Percentiles rank a stretch among this genome's conserved stretches.
Conservation (phyloP, 148 eudicot species). For the Suaeda aralocaspica region DNA sequence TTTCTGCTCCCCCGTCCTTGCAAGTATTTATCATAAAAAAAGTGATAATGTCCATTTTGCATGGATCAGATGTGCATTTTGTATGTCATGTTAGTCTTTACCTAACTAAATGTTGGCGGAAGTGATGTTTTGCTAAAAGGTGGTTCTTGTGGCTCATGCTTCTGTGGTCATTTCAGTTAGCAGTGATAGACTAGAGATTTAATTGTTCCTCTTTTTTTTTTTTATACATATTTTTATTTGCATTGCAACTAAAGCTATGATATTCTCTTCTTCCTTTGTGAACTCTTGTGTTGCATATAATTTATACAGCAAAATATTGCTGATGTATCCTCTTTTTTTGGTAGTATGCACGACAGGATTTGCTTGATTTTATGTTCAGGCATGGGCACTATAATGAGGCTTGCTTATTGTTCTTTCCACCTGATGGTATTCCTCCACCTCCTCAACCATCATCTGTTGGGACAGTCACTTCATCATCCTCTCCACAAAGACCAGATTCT, state of each 20-base stretch:
- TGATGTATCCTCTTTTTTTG: constrained; percentile 20
- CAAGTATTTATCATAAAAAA: too few relatives aligned
- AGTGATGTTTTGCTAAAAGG: background rate
- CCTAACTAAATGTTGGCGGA: background rate
- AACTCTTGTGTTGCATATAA: background rate
- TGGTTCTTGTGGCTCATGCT: background rate
- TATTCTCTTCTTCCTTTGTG: background rate
- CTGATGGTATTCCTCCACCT: constrained; percentile 61
- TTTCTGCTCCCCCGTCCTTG: too few relatives aligned
- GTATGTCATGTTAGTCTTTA: too few relatives aligned
- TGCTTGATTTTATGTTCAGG: constrained; percentile 87
- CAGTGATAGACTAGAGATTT: background rate
- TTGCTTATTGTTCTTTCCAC: constrained; percentile 80
- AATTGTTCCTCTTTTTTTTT: background rate
- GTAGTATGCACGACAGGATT: constrained; percentile 87
- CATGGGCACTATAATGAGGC: constrained; percentile 91
- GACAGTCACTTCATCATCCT: constrained; percentile 60
- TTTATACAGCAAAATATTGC: background rate
- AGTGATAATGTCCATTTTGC: too few relatives aligned
- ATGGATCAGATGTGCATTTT: too few relatives aligned
- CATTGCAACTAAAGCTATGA: background rate
- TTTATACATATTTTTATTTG: background rate
- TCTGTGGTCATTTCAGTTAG: background rate
- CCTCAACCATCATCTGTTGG: constrained; percentile 68
- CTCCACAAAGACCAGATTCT: constrained; percentile 85